Base-by-base conservation (phyloP, 768 basidiomycete species). In the Psilocybe sp. region DNA sequence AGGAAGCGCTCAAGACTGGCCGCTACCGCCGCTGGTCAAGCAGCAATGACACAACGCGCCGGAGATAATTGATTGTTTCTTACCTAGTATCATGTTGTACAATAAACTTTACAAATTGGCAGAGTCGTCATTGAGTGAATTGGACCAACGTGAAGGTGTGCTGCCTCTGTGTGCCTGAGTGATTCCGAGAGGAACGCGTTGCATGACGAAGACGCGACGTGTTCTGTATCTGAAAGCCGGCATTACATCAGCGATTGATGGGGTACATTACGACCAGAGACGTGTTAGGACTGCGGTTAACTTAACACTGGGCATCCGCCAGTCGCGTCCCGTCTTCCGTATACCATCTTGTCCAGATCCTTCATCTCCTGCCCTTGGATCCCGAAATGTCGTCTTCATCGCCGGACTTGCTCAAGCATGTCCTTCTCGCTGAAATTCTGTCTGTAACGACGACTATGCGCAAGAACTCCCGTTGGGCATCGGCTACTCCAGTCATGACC, bases 381-480 rank as follows among this genome's bases (percentile, higher is more conserved):
- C 46, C 50, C 60, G 31, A 64, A 49, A 45, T 51, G 41, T 46
- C 36, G 28, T 37, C 38, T 49, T 34, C 23, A 20, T 20, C 50
- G 49, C 54, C 68, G 46, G 75, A 82, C 47, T 80, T 85, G n/a
- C 67, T 73, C 41, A 85, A 84, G 51, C 88, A 93, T 78, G 79
- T 97, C 38, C 67, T 98, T 32, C 82, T 89, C 53, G 87, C 93
- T 38, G 94, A 98, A 74, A 89, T 98, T 53, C 79, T 94, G 44
- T 77, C 90, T 14, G 91, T 98, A 57, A 97, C 93, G 33, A 89
- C 91, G 2, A 80, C 84, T 15, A 98, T 99, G 95, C 89, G 96
- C 67, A 92, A 94, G 75, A 98, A 98, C 71, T 93, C 95, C 40
- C 83, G 97, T 39, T 98, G 96, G 96, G 89, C 95, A 14, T 83